Base-by-base conservation (phyloP, 1,139 yeast genomes). In the Candida tropicalis region DNA sequence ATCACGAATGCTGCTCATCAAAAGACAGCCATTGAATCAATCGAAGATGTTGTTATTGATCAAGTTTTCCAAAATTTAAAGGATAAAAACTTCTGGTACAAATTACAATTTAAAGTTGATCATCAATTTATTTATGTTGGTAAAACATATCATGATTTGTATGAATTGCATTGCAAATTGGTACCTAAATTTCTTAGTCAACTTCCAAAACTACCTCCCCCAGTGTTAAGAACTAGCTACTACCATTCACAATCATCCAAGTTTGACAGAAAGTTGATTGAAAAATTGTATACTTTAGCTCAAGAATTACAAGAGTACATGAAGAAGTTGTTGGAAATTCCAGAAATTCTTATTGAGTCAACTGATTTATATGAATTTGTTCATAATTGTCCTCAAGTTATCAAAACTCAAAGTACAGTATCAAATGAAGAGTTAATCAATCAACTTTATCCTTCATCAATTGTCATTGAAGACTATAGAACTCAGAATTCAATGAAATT, bases 141-240 rank as follows among this genome's bases (percentile, higher is more conserved):
- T 29, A 61, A 68, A 31, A 59, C 59, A 46, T 68, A 68, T 49
- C 69, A 66, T 50, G 70, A 68, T 41, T 65, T 68, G 41, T 67
- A 66, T 53, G 58, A 65, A 35, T 54, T 68, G 15, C 73, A 68
- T 49, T 52, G 57, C 17, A 42, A 54, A 29, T 51, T 37, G 5
- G 18, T 35, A 18, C 6, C 15, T 5, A 54, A 44, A 11, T 23
- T 51, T 28, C 35, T 35, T 20, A 46, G 50, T 9, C 43, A 45
- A 6, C 52, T 72, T 16, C 76, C 76, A 4, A 61, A 58, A 41
- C 57, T 71, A 28, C 77, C 77, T 0, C 70, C 66, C 35, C 77
- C 76, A 9, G 58, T 68, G 38, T 32, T 36, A 11, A 16, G 44
- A 20, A 37, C 29, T 16, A 39, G 41, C n/a, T 40, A 26, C 13